Conservation (phyloP, 768 basidiomycete species). For the Podaxis sp. region DNA sequence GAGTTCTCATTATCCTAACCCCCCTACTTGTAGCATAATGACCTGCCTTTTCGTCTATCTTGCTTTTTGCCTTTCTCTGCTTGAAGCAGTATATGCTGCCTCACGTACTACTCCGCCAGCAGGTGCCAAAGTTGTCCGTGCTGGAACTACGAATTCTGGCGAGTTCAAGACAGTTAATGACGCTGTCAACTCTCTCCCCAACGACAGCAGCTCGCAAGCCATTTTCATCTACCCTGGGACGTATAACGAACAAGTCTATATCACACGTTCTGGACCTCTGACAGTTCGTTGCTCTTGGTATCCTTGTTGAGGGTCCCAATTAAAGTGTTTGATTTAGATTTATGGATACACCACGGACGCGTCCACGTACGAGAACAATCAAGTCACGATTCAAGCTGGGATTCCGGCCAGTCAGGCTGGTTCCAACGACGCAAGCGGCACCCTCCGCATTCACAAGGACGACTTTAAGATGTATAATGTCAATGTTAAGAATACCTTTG, state of each 20-base stretch:
- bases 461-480: conserved; percentile 48
- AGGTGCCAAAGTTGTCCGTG: conserved; percentile 37
- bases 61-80: background rate
- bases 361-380: conserved; percentile 31
- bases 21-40: background rate
- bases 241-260: conserved; percentile 40
- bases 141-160: conserved; percentile 32
- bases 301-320: background rate
- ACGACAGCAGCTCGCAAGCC: conserved; percentile 30
- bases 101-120: conserved; percentile 38
- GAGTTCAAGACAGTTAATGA: conserved; percentile 36
- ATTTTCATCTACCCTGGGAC: conserved; percentile 48
- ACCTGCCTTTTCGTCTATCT: background rate
- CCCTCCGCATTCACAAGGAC: conserved; percentile 43
- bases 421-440: conserved; percentile 44
- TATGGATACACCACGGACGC: conserved; percentile 42
- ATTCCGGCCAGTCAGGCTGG: conserved; percentile 31
- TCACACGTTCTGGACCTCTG: conserved; percentile 40
- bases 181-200: conserved; percentile 38
- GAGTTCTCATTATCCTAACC: no score
- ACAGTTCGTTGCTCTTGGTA: conserved; percentile 23
- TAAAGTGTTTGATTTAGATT: conserved; percentile 22
- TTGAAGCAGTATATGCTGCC: conserved; percentile 19
- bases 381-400: conserved; percentile 34
- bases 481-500: conserved; percentile 44